phyloP scores from a whole-genome alignment of 1,284 basidiomycete genomes.

The Heterobasidion annosum region DNA sequence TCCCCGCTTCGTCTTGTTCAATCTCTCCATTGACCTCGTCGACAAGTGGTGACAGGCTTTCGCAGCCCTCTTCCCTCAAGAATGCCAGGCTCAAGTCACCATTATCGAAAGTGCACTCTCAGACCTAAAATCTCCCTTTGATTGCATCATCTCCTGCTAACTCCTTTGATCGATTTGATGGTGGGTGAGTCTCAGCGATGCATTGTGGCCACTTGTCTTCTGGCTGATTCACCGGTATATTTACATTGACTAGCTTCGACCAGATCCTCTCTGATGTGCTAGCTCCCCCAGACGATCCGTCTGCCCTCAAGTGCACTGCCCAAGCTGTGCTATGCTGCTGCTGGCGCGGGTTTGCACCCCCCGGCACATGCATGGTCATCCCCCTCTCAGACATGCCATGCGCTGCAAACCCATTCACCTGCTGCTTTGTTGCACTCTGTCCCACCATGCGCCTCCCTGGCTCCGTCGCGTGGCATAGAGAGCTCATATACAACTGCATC shows the following conservation, averaged over 20 bases:
- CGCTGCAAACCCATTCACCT: neutral
- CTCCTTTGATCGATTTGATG: neutral
- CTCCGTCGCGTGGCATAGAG: neutral
- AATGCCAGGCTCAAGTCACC: neutral
- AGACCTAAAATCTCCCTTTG: neutral
- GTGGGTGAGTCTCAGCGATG: neutral
- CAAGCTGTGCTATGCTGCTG: neutral
- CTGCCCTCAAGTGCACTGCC: neutral
- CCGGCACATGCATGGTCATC: neutral
- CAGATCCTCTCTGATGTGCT: neutral
- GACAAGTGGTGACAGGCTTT: neutral
- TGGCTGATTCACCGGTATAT: neutral
- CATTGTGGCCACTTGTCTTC: neutral
- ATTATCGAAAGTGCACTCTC: neutral
- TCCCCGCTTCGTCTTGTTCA: neutral
- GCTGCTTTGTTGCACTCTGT: neutral
- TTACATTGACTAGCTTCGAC: neutral
- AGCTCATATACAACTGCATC: neutral
- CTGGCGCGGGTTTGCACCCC: neutral
- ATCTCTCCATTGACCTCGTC: neutral
- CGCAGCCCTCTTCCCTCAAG: neutral
- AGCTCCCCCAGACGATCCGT: neutral
- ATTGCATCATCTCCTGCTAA: neutral
- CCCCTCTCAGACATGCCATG: neutral
- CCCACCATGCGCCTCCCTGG: neutral